These are phyloP conservation scores for Rhizophora apiculata DNA, from an alignment of 345 rosid species.

Conservation along the genomic window DNA sequence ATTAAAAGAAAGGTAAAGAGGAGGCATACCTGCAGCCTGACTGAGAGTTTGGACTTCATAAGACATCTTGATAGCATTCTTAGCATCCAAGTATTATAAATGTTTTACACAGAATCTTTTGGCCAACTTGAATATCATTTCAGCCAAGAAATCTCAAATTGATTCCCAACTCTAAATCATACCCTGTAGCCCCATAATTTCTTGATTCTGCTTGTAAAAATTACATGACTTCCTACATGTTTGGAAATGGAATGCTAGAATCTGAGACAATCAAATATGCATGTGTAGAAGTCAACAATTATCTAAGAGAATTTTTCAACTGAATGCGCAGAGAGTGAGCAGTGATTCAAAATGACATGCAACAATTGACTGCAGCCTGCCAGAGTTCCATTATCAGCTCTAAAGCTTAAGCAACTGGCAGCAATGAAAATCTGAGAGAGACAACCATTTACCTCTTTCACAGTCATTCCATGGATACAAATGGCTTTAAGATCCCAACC, in stretches of 20 bases:
- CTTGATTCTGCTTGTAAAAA: neutral
- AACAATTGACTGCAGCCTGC: neutral
- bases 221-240: slow-evolving; percentile 52
- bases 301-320: neutral
- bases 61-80: slow-evolving; percentile 86
- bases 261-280: slow-evolving; percentile 41
- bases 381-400: neutral
- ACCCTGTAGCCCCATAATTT: neutral
- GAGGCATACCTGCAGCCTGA: slow-evolving; percentile 83
- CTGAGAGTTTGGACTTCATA: slow-evolving; percentile 59
- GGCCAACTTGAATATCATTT: slow-evolving; percentile 67
- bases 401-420: neutral
- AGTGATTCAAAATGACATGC: neutral
- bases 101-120: slow-evolving; percentile 62
- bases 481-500: slow-evolving; percentile 8
- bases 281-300: slow-evolving; percentile 38
- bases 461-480: slow-evolving; percentile 10
- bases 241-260: slow-evolving; percentile 93
- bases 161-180: slow-evolving; percentile 17
- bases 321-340: neutral
- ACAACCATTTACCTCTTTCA: too few relatives aligned
- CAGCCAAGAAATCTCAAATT: slow-evolving; percentile 36
- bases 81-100: slow-evolving; percentile 62
- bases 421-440: neutral
- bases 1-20: slow-evolving; percentile 8